These are phyloP conservation scores for Lonicera japonica DNA, from an alignment of 129 eudicot genomes.

Conservation along the genomic window DNA sequence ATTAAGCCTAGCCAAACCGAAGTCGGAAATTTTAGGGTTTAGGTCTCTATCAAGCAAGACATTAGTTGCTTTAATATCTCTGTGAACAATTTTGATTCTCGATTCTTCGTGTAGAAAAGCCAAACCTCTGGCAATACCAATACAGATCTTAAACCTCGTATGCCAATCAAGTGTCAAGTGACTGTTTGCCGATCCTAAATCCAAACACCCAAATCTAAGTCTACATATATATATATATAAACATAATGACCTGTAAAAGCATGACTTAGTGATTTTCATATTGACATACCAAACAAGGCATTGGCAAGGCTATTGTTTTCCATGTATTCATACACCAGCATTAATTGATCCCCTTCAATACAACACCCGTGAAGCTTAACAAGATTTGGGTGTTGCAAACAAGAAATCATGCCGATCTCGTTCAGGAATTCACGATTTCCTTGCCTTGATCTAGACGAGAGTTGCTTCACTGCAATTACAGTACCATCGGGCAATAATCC, in stretches of 20 bases:
- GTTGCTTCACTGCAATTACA: constrained; percentile 74
- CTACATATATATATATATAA: neutral
- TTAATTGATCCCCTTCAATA: constrained; percentile 68
- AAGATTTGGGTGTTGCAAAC: constrained; percentile 80
- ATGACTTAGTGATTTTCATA: neutral
- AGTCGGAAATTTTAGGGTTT: constrained; percentile 80
- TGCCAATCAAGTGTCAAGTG: constrained; percentile 58
- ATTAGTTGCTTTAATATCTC: constrained; percentile 85
- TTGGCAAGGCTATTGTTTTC: constrained; percentile 86
- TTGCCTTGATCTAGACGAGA: constrained; percentile 69
- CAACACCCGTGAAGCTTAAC: constrained; percentile 90
- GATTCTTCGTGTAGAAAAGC: constrained; percentile 90
- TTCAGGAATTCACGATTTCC: constrained; percentile 85
- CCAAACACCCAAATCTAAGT: neutral
- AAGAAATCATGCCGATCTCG: constrained; percentile 81
- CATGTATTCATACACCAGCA: constrained; percentile 73
- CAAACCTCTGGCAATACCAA: constrained; percentile 77
- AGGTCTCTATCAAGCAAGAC: constrained; percentile 66
- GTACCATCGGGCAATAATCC: constrained; percentile 68
- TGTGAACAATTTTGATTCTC: constrained; percentile 64
- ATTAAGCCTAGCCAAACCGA: constrained; percentile 72
- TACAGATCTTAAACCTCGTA: constrained; percentile 66
- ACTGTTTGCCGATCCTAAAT: constrained; percentile 32
- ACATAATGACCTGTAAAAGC: neutral
- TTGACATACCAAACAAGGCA: constrained; percentile 55